phyloP scores from a whole-genome alignment of 2,329 filamentous ascomycete species.

The Reticulascus tulasneorum region DNA sequence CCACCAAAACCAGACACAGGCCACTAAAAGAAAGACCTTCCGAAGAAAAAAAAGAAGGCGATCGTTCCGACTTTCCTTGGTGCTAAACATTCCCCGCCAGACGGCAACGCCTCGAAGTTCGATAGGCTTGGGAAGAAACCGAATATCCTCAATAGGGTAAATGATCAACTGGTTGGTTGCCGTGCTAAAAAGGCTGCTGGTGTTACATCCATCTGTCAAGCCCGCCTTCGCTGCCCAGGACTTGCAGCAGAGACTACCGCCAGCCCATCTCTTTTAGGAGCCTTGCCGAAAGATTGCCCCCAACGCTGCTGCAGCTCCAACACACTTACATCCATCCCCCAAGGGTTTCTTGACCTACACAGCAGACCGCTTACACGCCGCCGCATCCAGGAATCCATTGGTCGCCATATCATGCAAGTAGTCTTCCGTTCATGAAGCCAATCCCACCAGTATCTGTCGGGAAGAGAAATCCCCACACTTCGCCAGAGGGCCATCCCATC shows the following conservation, averaged over 20 bases:
- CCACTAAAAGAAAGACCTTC: too few relatives aligned
- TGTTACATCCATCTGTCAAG: constrained; percentile 5
- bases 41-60: neutral
- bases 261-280: constrained; percentile 8
- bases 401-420: constrained; percentile 44
- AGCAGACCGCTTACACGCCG: constrained; percentile 27
- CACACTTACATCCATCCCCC: constrained; percentile 21
- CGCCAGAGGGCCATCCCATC: constrained; percentile 15
- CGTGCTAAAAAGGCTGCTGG: constrained; percentile 5
- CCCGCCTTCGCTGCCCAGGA: constrained; percentile 5
- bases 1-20: neutral
- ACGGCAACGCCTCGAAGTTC: neutral
- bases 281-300: constrained; percentile 21
- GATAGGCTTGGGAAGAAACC: constrained; percentile 1
- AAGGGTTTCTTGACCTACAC: constrained; percentile 29
- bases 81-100: neutral
- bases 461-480: constrained; percentile 24
- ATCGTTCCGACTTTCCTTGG: neutral
- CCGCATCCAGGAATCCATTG: constrained; percentile 32
- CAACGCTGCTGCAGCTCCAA: constrained; percentile 18
- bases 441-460: constrained; percentile 27
- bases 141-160: constrained; percentile 5
- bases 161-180: constrained; percentile 8
- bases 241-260: constrained; percentile 9
- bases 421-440: constrained; percentile 39